A percentile compares a stretch with the other conserved stretches of the same genome.
phyloP scores from a whole-genome alignment of 2,329 filamentous ascomycete genomes.

The Aciculosporium take region DNA sequence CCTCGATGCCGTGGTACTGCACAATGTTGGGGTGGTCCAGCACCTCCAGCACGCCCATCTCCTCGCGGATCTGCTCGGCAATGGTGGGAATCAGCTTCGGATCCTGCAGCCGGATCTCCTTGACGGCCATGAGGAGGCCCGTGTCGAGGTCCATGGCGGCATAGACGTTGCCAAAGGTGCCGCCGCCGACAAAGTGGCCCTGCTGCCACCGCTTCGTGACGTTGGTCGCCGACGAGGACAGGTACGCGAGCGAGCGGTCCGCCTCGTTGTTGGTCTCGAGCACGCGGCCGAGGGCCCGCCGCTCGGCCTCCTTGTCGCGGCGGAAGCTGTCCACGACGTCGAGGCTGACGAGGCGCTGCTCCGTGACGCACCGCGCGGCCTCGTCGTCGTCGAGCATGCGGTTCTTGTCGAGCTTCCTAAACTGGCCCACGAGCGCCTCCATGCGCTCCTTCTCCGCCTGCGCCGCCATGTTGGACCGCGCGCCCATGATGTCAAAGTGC shows the following conservation, averaged over 20 bases:
- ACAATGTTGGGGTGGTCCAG: slow-evolving; percentile 96
- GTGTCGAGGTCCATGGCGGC: slow-evolving; percentile 95
- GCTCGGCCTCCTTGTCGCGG: slow-evolving; percentile 67
- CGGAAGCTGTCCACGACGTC: slow-evolving; percentile 63
- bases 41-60: slow-evolving; percentile 92
- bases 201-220: slow-evolving; percentile 96
- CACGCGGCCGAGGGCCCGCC: slow-evolving; percentile 77
- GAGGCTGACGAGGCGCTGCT: slow-evolving; percentile 61
- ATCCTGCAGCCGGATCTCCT: slow-evolving; percentile 94
- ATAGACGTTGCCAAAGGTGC: slow-evolving; percentile 95
- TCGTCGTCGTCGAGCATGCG: slow-evolving; percentile 68
- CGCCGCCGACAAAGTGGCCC: slow-evolving; percentile 93
- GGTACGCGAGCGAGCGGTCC: slow-evolving; percentile 82
- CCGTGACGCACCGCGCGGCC: slow-evolving; percentile 57
- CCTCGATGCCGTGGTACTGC: slow-evolving; percentile 94
- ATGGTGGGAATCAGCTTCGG: slow-evolving; percentile 91
- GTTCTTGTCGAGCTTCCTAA: slow-evolving; percentile 66
- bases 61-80: slow-evolving; percentile 84
- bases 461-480: slow-evolving; percentile 80
- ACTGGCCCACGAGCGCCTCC: slow-evolving; percentile 64
- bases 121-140: slow-evolving; percentile 93
- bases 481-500: slow-evolving; percentile 98
- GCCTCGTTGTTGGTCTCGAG: slow-evolving; percentile 92
- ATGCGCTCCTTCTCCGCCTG: slow-evolving; percentile 84
- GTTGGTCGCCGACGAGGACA: slow-evolving; percentile 89